A percentile compares a stretch with the other conserved stretches of the same genome.
Conservation (phyloP, 225 moss, liverwort and hornwort species). For the Physcomitrellopsis africana region DNA sequence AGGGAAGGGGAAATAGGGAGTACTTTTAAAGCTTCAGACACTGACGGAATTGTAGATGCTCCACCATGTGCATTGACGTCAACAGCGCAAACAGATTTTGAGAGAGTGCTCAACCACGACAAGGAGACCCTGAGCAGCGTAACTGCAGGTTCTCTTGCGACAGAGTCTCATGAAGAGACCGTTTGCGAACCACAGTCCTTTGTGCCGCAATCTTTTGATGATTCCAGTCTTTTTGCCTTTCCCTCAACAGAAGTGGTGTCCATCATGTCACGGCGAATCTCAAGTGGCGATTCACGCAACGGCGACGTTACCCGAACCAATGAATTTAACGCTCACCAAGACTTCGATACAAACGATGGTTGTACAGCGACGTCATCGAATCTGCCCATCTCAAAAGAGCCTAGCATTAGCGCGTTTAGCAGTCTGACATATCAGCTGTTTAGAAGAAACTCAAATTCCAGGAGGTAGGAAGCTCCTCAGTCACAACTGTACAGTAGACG, state of each 20-base stretch:
- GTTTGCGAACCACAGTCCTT: neutral
- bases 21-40: neutral
- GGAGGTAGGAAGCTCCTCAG: neutral
- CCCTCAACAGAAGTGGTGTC: constrained; percentile 52
- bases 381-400: neutral
- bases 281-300: constrained; percentile 13
- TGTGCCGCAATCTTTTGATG: constrained; percentile 42
- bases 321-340: constrained; percentile 20
- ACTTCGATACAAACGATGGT: constrained; percentile 17
- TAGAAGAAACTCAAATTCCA: neutral
- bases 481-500: neutral
- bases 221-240: constrained; percentile 56
- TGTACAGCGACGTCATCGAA: constrained; percentile 9
- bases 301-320: constrained; percentile 24
- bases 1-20: neutral
- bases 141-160: constrained; percentile 30
- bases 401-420: constrained; percentile 1
- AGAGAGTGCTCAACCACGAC: constrained; percentile 7
- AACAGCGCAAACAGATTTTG: neutral
- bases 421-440: constrained; percentile 15
- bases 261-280: constrained; percentile 46
- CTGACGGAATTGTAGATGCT: neutral
- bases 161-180: constrained; percentile 35
- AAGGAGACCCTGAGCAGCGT: constrained; percentile 25
- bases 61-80: no score